These are phyloP conservation scores for Arachis hypogaea DNA, from an alignment of 306 rosid species.

Conservation along the genomic window DNA sequence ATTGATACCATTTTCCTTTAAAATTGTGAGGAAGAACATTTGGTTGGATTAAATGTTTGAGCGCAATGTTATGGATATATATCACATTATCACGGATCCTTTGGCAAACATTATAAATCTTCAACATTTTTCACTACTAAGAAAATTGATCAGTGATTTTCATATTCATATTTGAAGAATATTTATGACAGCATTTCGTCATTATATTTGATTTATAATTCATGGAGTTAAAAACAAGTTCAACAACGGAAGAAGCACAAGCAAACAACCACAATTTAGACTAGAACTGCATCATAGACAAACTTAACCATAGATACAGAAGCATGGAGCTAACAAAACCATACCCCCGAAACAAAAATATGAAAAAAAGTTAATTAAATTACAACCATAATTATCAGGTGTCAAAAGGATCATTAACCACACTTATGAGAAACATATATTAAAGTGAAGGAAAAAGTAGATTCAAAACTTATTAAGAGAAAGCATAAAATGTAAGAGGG, in stretches of 20 bases:
- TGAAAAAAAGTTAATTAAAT: constrained; percentile 10
- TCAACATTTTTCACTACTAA: constrained; percentile 13
- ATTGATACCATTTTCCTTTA: constrained; percentile 19
- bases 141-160: constrained; percentile 22
- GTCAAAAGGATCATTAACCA: not conserved
- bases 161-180: constrained; percentile 18
- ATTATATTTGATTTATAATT: constrained; percentile 1
- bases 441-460: constrained; percentile 18
- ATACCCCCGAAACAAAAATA: not conserved
- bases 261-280: no score
- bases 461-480: constrained; percentile 3
- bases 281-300: no score
- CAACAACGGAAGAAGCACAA: no score
- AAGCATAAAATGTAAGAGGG: constrained; percentile 2
- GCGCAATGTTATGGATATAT: not conserved
- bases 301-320: not conserved
- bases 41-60: constrained; percentile 8
- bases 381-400: constrained; percentile 16
- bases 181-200: constrained; percentile 20
- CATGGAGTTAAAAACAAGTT: no score
- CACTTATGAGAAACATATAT: constrained; percentile 3
- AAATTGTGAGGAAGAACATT: constrained; percentile 11
- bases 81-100: constrained; percentile 14
- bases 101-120: constrained; percentile 22
- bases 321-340: constrained; percentile 1